These are phyloP conservation scores for Candida boleticola DNA, from an alignment of 805 yeast species.

Conservation along the genomic window DNA sequence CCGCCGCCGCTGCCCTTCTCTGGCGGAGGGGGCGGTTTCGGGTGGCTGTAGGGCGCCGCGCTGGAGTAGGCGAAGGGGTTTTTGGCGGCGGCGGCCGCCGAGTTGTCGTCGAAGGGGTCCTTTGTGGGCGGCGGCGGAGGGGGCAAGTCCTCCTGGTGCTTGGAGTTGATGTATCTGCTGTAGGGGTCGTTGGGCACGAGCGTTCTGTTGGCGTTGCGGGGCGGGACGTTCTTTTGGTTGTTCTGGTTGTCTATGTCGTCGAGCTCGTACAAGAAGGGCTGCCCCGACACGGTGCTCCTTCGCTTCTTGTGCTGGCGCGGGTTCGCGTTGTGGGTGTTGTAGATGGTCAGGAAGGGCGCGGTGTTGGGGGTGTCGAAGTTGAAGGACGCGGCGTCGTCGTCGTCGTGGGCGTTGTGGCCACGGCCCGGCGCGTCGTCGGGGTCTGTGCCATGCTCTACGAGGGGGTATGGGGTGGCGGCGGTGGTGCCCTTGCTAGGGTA, in stretches of 20 bases:
- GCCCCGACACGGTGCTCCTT: neutral
- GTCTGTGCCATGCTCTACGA: neutral
- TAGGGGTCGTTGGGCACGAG: neutral
- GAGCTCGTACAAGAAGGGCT: neutral
- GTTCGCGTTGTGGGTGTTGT: neutral
- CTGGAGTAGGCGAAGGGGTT: neutral
- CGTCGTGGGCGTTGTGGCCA: neutral
- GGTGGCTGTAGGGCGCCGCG: neutral
- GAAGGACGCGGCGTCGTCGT: neutral
- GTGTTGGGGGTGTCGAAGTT: neutral
- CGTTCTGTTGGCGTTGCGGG: too few species aligned
- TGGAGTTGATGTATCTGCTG: neutral
- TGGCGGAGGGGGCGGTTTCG: constrained; percentile 1
- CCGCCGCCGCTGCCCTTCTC: too few species aligned
- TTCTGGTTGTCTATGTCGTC: constrained; percentile 1
- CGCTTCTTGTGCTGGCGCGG: neutral
- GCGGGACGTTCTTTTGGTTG: too few species aligned
- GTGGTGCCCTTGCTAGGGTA: neutral
- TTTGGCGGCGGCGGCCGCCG: neutral
- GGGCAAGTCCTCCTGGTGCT: neutral
- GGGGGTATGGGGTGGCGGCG: neutral
- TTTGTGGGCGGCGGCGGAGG: constrained; percentile 9
- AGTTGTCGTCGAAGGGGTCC: constrained; percentile 8
- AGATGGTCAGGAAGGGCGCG: neutral
- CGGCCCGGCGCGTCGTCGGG: neutral